Evolutionary conservation across 257 asterid genomes (phyloP).

Genomic region (Verbena officinalis): DNA sequence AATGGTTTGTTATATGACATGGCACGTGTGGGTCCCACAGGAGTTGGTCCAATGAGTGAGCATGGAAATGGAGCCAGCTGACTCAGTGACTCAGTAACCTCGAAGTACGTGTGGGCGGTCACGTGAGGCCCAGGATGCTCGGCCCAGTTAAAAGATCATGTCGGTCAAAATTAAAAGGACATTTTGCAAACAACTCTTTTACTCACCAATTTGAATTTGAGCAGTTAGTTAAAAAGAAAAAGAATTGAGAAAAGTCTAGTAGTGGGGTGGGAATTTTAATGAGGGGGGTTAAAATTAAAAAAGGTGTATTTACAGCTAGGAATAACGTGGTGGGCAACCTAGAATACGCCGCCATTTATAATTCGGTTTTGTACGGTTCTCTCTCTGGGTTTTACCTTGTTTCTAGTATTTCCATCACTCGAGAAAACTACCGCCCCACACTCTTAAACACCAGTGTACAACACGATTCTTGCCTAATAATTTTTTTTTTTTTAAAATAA

Average conservation of each 20-base stretch:
- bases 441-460: not conserved
- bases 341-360: constrained; percentile 60
- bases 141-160: constrained; percentile 52
- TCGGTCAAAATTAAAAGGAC: constrained; percentile 48
- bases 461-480: constrained; percentile 29
- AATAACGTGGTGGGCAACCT: constrained; percentile 80
- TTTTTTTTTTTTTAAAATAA: too few relatives aligned
- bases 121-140: constrained; percentile 90
- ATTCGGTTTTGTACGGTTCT: constrained; percentile 51
- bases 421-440: constrained; percentile 34
- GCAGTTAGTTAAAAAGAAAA: not conserved
- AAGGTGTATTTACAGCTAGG: constrained; percentile 54
- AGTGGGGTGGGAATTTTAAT: constrained; percentile 14
- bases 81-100: constrained; percentile 46
- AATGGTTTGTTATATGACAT: too few relatives aligned
- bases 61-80: constrained; percentile 53
- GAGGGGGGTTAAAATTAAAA: constrained; percentile 11
- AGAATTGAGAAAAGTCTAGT: too few relatives aligned
- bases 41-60: constrained; percentile 67
- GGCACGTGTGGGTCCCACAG: constrained; percentile 31
- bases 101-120: constrained; percentile 67
- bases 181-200: constrained; percentile 38
- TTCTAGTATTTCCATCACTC: constrained; percentile 41
- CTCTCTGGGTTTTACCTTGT: constrained; percentile 55
- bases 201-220: constrained; percentile 36